Base-by-base conservation (phyloP, 2,329 filamentous ascomycete species). In the Pestalotiopsis sp. region DNA sequence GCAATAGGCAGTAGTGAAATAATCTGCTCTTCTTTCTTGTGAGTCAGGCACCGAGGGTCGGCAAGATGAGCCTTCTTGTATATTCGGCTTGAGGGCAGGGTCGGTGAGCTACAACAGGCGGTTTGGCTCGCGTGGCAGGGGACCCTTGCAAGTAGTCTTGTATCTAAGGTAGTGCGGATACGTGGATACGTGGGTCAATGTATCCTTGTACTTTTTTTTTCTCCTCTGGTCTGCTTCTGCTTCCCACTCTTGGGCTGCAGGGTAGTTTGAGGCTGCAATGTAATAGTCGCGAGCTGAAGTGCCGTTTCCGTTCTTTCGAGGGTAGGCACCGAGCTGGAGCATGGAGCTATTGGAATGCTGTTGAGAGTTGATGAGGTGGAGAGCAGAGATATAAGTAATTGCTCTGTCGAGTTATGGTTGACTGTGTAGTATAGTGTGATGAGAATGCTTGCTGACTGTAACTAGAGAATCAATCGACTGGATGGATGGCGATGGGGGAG, bases 31-130 rank as follows among this genome's bases (percentile, higher is more conserved):
- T 49, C 41, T 36, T 49, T 49, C 45, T 73, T 75, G 76, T 79
- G 77, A 79, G 76, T 79, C 78, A 79, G 77, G 78, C 77, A 77
- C 77, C 77, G 74, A 78, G 72, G 61, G 77, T 72, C 76, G 77
- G 74, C 69, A 69, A 73, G 72, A 69, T 70, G 70, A 71, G 70
- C 65, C 74, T 75, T 76, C 76, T 74, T 78, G 76, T 78, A 77
- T 75, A 74, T 56, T 39, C 71, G 73, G 71, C 68, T 74, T 75
- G 69, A 36, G 66, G 70, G 74, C 76, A 72, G 74, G 72, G 69
- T 74, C 39, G n/a, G 57, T 38, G 20, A 39, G 56, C n/a, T 38
- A 23, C 49, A 36, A 36, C 31, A 58, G 64, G 64, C 38, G 62
- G 62, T 49, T 38, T 63, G 27, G 27, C 61, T 41, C 11, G 27